Evolutionary conservation across 768 basidiomycete genomes (phyloP).

Genomic region (Clathrus columnatus): DNA sequence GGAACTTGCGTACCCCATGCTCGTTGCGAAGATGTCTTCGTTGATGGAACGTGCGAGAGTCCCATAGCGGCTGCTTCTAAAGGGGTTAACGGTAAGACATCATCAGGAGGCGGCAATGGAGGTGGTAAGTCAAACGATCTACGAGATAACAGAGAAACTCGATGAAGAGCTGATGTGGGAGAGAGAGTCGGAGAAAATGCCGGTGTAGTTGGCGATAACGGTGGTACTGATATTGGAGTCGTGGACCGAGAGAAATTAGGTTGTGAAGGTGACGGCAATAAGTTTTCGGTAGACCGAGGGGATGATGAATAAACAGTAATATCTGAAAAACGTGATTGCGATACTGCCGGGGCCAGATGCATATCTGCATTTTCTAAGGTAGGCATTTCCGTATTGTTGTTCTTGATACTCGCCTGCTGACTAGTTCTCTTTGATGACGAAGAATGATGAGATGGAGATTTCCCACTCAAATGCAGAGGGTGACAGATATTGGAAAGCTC

Average conservation of each 20-base stretch:
- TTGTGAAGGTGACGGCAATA: neutral
- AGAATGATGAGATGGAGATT: neutral
- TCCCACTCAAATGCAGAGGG: neutral
- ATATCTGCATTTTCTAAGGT: neutral
- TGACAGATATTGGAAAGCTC: neutral
- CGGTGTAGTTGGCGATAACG: neutral
- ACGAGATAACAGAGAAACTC: neutral
- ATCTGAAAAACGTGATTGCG: neutral
- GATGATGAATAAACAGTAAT: neutral
- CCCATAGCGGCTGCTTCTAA: neutral
- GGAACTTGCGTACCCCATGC: neutral
- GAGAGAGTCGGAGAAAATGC: neutral
- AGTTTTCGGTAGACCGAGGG: neutral
- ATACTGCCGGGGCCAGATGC: neutral
- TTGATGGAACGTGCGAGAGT: neutral
- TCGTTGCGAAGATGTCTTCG: neutral
- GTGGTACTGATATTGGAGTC: neutral
- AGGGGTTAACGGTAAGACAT: constrained; percentile 1
- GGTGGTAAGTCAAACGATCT: constrained; percentile 5
- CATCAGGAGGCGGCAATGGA: constrained; percentile 4
- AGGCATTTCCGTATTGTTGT: neutral
- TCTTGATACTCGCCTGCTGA: neutral
- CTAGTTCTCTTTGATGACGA: neutral
- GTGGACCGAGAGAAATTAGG: neutral
- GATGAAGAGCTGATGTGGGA: neutral